These are phyloP conservation scores for Thermoascus crustaceus DNA, from an alignment of 2,329 filamentous ascomycete species.

Conservation along the genomic window DNA sequence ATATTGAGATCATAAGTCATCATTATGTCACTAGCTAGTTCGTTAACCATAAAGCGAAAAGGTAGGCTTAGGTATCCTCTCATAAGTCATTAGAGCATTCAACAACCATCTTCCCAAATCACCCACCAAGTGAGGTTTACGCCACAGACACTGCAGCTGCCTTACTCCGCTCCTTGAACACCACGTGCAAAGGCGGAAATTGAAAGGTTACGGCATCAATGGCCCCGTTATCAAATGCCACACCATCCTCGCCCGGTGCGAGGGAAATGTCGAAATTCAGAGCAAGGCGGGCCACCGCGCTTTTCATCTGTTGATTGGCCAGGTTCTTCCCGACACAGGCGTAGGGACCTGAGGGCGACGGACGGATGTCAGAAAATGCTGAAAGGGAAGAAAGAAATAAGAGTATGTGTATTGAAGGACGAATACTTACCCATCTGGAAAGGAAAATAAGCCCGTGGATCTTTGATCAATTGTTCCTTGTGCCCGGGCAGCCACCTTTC, in stretches of 20 bases:
- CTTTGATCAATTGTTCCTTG: slow-evolving; percentile 9
- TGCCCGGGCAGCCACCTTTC: slow-evolving; percentile 15
- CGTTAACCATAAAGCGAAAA: too few relatives aligned
- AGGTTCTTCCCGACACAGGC: slow-evolving; percentile 15
- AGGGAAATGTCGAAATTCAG: slow-evolving; percentile 8
- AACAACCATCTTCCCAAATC: too few relatives aligned
- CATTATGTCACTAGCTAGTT: too few relatives aligned
- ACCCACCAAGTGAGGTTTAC: too few relatives aligned
- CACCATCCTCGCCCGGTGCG: slow-evolving; percentile 7
- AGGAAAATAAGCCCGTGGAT: slow-evolving; percentile 15
- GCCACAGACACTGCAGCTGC: too few relatives aligned
- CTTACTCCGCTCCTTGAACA: slow-evolving; percentile 3
- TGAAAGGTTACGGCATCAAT: slow-evolving; percentile 11
- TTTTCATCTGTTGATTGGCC: slow-evolving; percentile 17
- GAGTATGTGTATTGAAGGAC: background rate
- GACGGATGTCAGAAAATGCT: background rate
- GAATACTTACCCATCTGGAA: slow-evolving; percentile 12
- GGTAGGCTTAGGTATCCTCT: too few relatives aligned
- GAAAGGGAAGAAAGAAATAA: background rate
- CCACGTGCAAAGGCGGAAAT: slow-evolving; percentile 15
- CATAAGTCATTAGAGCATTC: too few relatives aligned
- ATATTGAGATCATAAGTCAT: too few relatives aligned
- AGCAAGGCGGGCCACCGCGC: slow-evolving; percentile 11
- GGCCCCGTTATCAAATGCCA: slow-evolving; percentile 7
- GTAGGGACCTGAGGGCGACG: slow-evolving; percentile 9